phyloP scores from a whole-genome alignment of 106 monocot species.

The Xerophyta viscosa region DNA sequence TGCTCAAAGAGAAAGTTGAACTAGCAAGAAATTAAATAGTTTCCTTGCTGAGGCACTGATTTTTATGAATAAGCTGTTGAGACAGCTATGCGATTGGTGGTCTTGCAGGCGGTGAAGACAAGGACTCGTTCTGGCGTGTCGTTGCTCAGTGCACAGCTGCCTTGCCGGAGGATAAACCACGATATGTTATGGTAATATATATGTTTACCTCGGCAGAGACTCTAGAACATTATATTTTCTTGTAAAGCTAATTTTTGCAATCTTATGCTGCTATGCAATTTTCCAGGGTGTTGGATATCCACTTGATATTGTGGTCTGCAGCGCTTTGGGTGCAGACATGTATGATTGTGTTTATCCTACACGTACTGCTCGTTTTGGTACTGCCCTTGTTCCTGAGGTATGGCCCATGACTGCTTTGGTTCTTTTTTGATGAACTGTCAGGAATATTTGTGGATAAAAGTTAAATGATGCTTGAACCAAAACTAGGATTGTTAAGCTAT shows the following conservation, averaged over 20 bases:
- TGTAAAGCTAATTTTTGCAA: too few species aligned
- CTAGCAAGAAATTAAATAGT: too few species aligned
- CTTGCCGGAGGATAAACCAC: conserved; percentile 89
- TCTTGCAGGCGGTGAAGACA: conserved; percentile 98
- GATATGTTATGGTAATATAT: conserved; percentile 85
- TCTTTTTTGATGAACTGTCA: too few species aligned
- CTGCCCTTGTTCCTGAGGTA: conserved; percentile 96
- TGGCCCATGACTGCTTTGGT: not conserved
- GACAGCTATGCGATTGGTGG: conserved; percentile 98
- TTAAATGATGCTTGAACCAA: too few species aligned
- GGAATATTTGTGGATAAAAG: too few species aligned
- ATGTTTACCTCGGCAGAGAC: too few species aligned
- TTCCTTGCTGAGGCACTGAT: not conserved
- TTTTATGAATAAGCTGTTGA: conserved; percentile 12
- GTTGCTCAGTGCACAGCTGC: conserved; percentile 95
- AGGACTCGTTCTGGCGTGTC: conserved; percentile 99
- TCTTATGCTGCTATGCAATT: too few species aligned
- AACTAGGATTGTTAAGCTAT: too few species aligned
- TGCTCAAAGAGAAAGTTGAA: too few species aligned
- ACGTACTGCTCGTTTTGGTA: conserved; percentile 96
- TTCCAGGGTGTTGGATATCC: conserved; percentile 99
- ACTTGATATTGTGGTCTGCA: conserved; percentile 98
- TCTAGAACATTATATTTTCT: too few species aligned
- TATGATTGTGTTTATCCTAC: conserved; percentile 99
- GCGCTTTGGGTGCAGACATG: conserved; percentile 98